phyloP scores from a whole-genome alignment of 805 yeast genomes.

The Starmerella gropengiesseri region DNA sequence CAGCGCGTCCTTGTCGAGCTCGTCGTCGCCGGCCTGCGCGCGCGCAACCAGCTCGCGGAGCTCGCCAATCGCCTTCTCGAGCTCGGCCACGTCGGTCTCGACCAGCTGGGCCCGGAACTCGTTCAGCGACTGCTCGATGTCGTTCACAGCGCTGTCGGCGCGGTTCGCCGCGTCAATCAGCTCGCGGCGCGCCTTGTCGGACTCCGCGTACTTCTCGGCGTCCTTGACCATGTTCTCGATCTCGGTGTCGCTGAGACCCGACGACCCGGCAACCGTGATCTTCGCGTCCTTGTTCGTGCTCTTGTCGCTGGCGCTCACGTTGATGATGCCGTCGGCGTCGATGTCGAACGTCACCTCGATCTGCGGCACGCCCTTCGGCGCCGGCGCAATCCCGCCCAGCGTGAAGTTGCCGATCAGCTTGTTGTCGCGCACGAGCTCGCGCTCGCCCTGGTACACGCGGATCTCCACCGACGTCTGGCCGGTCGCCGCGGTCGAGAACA shows the following conservation, averaged over 20 bases:
- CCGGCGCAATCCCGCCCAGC: conserved; percentile 87
- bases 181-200: conserved; percentile 78
- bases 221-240: conserved; percentile 84
- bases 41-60: conserved; percentile 69
- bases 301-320: conserved; percentile 88
- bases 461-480: conserved; percentile 96
- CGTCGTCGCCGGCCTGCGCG: conserved; percentile 51
- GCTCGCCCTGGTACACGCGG: conserved; percentile 98
- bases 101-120: conserved; percentile 63
- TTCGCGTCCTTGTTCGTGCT: conserved; percentile 89
- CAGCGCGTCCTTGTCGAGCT: conserved; percentile 48
- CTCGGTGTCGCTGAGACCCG: conserved; percentile 83
- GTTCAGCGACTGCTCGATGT: conserved; percentile 73
- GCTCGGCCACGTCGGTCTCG: conserved; percentile 45
- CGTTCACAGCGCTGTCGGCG: conserved; percentile 72
- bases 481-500: conserved; percentile 91
- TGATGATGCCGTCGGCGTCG: conserved; percentile 95
- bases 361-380: conserved; percentile 91
- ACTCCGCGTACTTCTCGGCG: conserved; percentile 79
- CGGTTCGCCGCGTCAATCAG: conserved; percentile 77
- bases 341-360: conserved; percentile 91
- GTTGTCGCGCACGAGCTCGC: conserved; percentile 96
- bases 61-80: conserved; percentile 45
- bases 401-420: conserved; percentile 95
- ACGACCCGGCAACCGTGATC: conserved; percentile 91